phyloP scores from a whole-genome alignment of 2,329 filamentous ascomycete species.

The Cladosporium sp. region DNA sequence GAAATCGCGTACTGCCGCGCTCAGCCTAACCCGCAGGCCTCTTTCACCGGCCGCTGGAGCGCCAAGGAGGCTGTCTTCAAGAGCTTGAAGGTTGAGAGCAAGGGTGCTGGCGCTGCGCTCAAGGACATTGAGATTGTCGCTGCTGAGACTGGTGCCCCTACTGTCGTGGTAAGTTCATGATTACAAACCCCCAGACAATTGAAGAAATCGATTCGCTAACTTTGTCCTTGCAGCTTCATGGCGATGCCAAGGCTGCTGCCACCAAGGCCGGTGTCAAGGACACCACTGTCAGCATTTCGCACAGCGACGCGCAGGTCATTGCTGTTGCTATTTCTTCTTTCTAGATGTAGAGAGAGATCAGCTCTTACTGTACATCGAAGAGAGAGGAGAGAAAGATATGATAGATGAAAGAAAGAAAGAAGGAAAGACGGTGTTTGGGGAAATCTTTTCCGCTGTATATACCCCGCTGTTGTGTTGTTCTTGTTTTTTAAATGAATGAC shows the following conservation, averaged over 20 bases:
- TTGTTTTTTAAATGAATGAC: no score
- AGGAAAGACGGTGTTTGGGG: no score
- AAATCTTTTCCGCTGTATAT: no score
- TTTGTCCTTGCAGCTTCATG: conserved; percentile 67
- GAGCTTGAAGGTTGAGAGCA: conserved; percentile 79
- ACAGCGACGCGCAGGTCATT: conserved; percentile 89
- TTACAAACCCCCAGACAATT: neutral
- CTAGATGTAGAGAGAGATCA: no score
- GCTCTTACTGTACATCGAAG: no score
- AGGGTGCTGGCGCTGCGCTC: conserved; percentile 82
- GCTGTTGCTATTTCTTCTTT: conserved; percentile 63
- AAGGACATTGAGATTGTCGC: conserved; percentile 91
- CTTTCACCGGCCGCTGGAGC: conserved; percentile 92
- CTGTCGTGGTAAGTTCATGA: conserved; percentile 69
- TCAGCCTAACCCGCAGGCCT: conserved; percentile 75
- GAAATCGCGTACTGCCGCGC: conserved; percentile 86
- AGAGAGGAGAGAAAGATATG: no score
- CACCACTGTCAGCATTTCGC: conserved; percentile 90
- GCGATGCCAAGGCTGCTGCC: conserved; percentile 78
- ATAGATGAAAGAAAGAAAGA: no score
- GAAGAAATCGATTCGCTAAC: neutral
- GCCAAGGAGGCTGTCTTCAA: conserved; percentile 99
- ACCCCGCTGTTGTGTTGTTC: no score
- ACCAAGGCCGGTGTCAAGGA: conserved; percentile 81
- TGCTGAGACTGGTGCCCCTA: conserved; percentile 75